Evolutionary conservation across 2,329 filamentous ascomycete species (phyloP).

Genomic region (Zasmidium citrigriseum): DNA sequence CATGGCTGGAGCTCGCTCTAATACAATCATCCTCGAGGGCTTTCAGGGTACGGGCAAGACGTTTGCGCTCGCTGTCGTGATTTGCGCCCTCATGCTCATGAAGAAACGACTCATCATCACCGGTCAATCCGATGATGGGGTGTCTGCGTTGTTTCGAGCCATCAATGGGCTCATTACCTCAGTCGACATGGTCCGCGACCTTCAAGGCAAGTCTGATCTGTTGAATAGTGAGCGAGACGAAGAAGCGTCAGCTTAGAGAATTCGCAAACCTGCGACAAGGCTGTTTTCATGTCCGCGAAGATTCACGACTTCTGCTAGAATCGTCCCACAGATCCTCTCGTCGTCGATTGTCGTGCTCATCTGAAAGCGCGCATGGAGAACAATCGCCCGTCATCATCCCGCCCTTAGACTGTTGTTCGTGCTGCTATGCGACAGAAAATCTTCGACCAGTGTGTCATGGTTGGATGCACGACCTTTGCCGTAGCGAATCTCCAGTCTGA

Average conservation of each 20-base stretch:
- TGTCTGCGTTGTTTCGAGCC: background rate
- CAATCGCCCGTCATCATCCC: background rate
- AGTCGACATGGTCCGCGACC: no score
- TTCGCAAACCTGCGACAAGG: no score
- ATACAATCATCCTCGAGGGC: slow-evolving; percentile 1
- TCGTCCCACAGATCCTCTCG: background rate
- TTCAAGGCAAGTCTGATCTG: no score
- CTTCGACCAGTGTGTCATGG: background rate
- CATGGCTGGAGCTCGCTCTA: background rate
- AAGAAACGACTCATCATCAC: background rate
- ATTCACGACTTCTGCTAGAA: background rate
- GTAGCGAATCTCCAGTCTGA: background rate
- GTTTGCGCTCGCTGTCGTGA: background rate
- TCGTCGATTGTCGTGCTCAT: background rate
- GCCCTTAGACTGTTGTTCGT: background rate
- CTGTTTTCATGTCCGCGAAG: background rate
- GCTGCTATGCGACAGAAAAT: background rate
- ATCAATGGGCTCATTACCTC: background rate
- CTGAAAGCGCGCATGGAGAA: background rate
- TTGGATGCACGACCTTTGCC: background rate
- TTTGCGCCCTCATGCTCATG: background rate
- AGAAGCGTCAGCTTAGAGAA: no score
- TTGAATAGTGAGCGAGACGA: no score
- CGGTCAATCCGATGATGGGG: background rate
- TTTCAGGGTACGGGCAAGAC: slow-evolving; percentile 8